phyloP scores from a whole-genome alignment of 2,329 filamentous ascomycete species.

The Diaporthe destruens region DNA sequence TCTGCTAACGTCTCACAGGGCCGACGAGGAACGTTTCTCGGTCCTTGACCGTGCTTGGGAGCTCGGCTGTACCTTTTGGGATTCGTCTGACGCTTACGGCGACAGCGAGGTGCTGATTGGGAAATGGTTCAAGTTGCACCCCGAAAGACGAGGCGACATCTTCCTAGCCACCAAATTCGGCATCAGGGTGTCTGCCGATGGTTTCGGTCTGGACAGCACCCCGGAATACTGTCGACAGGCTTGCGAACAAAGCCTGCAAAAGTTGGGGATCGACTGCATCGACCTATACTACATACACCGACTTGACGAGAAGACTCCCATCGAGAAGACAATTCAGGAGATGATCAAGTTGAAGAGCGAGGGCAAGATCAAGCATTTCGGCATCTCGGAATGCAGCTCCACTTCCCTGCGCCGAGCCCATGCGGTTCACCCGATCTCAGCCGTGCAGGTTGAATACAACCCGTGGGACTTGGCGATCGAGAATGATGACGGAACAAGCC shows the following conservation, averaged over 20 bases:
- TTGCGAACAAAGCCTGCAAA: conserved; percentile 48
- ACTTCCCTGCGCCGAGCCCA: conserved; percentile 57
- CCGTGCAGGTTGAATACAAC: conserved; percentile 63
- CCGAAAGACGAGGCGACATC: conserved; percentile 51
- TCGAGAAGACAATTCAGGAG: conserved; percentile 56
- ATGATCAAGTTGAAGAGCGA: conserved; percentile 50
- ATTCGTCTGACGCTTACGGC: conserved; percentile 53
- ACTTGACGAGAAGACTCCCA: conserved; percentile 53
- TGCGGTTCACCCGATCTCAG: conserved; percentile 47
- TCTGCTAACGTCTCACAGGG: background rate
- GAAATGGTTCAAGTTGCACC: conserved; percentile 55
- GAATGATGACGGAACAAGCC: conserved; percentile 54
- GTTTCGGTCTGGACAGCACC: conserved; percentile 32
- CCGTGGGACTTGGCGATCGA: conserved; percentile 71
- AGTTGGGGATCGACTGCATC: conserved; percentile 58
- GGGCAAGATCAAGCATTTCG: conserved; percentile 61
- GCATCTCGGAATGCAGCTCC: conserved; percentile 55
- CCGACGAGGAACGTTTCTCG: conserved; percentile 17
- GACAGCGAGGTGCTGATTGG: conserved; percentile 54
- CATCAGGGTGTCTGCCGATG: conserved; percentile 43
- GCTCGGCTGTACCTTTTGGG: conserved; percentile 59
- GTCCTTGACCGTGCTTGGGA: conserved; percentile 56
- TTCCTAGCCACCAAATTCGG: conserved; percentile 51
- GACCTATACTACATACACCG: conserved; percentile 62
- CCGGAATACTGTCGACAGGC: conserved; percentile 23